Percentiles rank a stretch among this genome's conserved stretches.
These are phyloP conservation scores for Botrytis byssoidea DNA, from an alignment of 2,329 filamentous ascomycete genomes.

Conservation along the genomic window DNA sequence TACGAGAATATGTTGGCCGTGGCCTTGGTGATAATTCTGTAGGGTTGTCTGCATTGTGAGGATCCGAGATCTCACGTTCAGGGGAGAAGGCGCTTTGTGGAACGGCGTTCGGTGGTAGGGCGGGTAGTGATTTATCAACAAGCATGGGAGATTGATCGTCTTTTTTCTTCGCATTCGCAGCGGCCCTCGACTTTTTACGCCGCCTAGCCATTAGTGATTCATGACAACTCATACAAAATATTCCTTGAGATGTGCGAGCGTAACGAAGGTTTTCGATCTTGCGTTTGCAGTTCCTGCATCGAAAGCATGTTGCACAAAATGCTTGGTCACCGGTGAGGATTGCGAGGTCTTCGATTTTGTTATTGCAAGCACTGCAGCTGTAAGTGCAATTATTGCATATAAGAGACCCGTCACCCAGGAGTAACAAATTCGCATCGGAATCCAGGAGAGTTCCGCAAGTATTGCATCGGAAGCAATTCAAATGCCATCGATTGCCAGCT, in stretches of 20 bases:
- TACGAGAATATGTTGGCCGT: slow-evolving; percentile 49
- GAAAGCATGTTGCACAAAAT: slow-evolving; percentile 95
- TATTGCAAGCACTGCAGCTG: slow-evolving; percentile 92
- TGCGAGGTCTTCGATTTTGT: slow-evolving; percentile 97
- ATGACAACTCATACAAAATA: slow-evolving; percentile 99
- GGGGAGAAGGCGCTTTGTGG: slow-evolving; percentile 60
- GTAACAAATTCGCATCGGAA: slow-evolving; percentile 94
- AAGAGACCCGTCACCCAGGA: slow-evolving; percentile 94
- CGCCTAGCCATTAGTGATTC: slow-evolving; percentile 93
- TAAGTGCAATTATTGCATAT: slow-evolving; percentile 99
- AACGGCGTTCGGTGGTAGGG: slow-evolving; percentile 75
- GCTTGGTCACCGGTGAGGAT: slow-evolving; percentile 97
- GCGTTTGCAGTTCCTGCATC: slow-evolving; percentile 95
- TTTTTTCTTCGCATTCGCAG: slow-evolving; percentile 58
- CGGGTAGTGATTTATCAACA: slow-evolving; percentile 89
- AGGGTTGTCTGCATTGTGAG: slow-evolving; percentile 64
- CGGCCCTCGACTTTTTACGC: slow-evolving; percentile 78
- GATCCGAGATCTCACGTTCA: slow-evolving; percentile 54
- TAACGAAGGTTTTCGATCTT: slow-evolving; percentile 99
- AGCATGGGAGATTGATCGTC: slow-evolving; percentile 66
- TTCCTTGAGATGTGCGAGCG: slow-evolving; percentile 94
- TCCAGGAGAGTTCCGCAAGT: slow-evolving; percentile 94
- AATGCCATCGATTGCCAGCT: slow-evolving; percentile 98
- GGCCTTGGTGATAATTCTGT: slow-evolving; percentile 68
- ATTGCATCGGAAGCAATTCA: slow-evolving; percentile 98